Percentiles rank a stretch among this genome's conserved stretches.
These are phyloP conservation scores for Nicotiana knightiana DNA, from an alignment of 257 asterid genomes.

Conservation along the genomic window DNA sequence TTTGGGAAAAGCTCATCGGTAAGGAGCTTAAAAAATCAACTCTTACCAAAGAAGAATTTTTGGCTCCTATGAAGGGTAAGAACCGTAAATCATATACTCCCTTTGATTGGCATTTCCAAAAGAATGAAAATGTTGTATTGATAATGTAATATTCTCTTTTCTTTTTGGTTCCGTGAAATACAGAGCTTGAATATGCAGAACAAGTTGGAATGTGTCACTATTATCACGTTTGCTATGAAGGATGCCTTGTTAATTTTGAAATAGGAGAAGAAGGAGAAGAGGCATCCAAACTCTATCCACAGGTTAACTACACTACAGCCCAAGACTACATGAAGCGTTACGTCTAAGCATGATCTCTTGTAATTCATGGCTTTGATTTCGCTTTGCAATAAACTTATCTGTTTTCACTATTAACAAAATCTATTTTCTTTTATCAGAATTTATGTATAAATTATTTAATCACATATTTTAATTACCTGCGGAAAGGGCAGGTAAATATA, in stretches of 20 bases:
- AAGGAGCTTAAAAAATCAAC: conserved; percentile 20
- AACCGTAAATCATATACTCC: not conserved
- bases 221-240: conserved; percentile 28
- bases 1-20: conserved; percentile 30
- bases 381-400: too few relatives aligned
- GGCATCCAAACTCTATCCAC: conserved; percentile 27
- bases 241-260: conserved; percentile 26
- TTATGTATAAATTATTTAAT: too few relatives aligned
- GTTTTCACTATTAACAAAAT: too few relatives aligned
- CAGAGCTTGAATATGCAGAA: conserved; percentile 19
- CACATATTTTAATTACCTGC: too few relatives aligned
- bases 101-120: not conserved
- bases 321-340: conserved; percentile 23
- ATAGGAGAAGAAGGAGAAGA: conserved; percentile 31
- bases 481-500: too few relatives aligned
- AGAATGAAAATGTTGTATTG: too few relatives aligned
- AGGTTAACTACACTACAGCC: conserved; percentile 15
- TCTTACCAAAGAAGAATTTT: conserved; percentile 18
- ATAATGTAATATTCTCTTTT: too few relatives aligned
- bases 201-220: conserved; percentile 27
- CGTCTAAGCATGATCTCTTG: not conserved
- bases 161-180: not conserved
- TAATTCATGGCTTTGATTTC: too few relatives aligned
- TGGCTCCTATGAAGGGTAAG: conserved; percentile 22
- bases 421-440: not conserved